Base-by-base conservation (phyloP, 164 flowering plant genomes). In the Tetracentron sinense region DNA sequence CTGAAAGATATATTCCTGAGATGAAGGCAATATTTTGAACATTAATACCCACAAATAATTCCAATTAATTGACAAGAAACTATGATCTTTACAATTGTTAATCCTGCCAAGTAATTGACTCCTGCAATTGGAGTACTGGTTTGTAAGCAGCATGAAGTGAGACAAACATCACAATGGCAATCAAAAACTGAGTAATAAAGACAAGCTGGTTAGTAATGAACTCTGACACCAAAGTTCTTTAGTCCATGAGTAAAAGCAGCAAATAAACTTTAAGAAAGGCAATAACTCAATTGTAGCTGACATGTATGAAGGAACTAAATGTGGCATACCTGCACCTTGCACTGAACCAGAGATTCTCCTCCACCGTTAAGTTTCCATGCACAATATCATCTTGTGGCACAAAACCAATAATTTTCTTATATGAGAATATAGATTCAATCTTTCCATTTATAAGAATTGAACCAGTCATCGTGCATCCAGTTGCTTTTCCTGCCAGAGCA, bases 371-470 rank as follows among this genome's bases (percentile, higher is more conserved):
- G 72, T 95, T 92, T 50, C 98, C 99, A 80, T 92, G 99, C 56
- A 92, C 99, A 53, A 90, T 86, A 78, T 95, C 99, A 77, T 95
- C 99, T 82, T 95, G 99, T 31, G 99, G 99, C 56, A 95, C 98
- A 79, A 90, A 95, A 48, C 97, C 98, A 47, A 87, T 85, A 46
- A 95, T 88, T 74, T 77, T 95, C 83, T 83, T 87, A 73, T 90
- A 92, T 29, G 97, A 83, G 62, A 80, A 88, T 27, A 95, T 88
- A 3, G 98, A 83, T 66, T 83, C 90, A 57, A 6, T 59, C 75
- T 77, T 83, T 44, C 97, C 99, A 72, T 95, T 95, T 50, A 95
- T 78, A 28, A 92, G 89, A 80, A 95, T 74, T 42, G 57, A 58
- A 55, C 99, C 98, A 42, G 56, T 73, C 79, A 79, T 79, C 17